Conservation (phyloP, 1,139 yeast species). For the Nakaseomyces bracarensis region DNA sequence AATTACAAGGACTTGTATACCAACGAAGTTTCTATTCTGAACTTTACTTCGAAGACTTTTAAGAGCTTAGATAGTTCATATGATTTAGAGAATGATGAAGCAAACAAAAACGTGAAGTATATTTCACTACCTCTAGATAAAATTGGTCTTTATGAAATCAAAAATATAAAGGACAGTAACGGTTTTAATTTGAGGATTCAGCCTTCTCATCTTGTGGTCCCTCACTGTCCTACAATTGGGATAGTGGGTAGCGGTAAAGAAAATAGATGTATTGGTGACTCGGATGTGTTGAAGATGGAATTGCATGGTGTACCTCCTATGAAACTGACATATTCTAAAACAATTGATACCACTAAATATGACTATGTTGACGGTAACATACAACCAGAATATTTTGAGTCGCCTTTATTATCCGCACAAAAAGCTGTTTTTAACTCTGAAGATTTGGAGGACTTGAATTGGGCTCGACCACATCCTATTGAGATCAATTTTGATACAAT, state of each 20-base stretch:
- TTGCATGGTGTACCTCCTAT: slow-evolving; percentile 73
- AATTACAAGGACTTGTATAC: slow-evolving; percentile 53
- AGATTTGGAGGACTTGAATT: slow-evolving; percentile 38
- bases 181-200: slow-evolving; percentile 55
- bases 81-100: not conserved
- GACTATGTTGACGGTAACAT: slow-evolving; percentile 40
- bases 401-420: slow-evolving; percentile 29
- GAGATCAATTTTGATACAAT: slow-evolving; percentile 44
- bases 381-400: slow-evolving; percentile 40
- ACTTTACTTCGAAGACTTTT: slow-evolving; percentile 39
- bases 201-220: slow-evolving; percentile 56
- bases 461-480: slow-evolving; percentile 46
- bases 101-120: slow-evolving; percentile 32
- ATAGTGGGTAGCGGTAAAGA: slow-evolving; percentile 28
- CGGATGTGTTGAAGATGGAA: slow-evolving; percentile 46
- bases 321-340: slow-evolving; percentile 50
- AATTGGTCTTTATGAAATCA: slow-evolving; percentile 70
- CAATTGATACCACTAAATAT: slow-evolving; percentile 42
- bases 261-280: slow-evolving; percentile 61
- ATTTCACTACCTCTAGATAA: slow-evolving; percentile 49
- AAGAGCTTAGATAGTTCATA: slow-evolving; percentile 10
- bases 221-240: slow-evolving; percentile 71
- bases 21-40: slow-evolving; percentile 40
- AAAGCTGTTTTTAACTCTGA: slow-evolving; percentile 24
- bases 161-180: slow-evolving; percentile 56